These are phyloP conservation scores for Hyphopichia burtonii DNA, from an alignment of 1,139 yeast species.

Conservation along the genomic window DNA sequence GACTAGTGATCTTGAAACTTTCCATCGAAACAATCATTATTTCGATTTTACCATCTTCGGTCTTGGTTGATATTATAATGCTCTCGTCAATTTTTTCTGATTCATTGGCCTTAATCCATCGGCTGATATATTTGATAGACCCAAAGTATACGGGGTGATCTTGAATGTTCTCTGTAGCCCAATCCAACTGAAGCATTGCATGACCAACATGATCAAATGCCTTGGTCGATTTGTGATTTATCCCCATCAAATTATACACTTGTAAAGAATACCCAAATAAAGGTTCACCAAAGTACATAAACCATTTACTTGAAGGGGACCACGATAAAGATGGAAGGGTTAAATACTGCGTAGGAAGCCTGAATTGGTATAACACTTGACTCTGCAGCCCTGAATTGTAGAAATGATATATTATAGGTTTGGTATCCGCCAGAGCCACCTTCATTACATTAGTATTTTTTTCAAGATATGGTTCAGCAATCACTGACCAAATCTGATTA, in stretches of 20 bases:
- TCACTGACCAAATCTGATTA: slow-evolving; percentile 29
- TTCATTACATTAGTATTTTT: slow-evolving; percentile 10
- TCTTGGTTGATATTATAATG: slow-evolving; percentile 12
- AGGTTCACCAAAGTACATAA: slow-evolving; percentile 25
- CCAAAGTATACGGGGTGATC: slow-evolving; percentile 4
- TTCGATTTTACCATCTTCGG: slow-evolving; percentile 10
- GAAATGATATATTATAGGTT: slow-evolving; percentile 33
- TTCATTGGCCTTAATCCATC: slow-evolving; percentile 6
- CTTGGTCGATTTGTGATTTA: slow-evolving; percentile 11
- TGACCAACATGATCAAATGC: slow-evolving; percentile 10
- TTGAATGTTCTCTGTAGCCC: slow-evolving; percentile 16
- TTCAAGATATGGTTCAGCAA: slow-evolving; percentile 13
- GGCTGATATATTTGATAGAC: slow-evolving; percentile 5
- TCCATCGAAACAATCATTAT: slow-evolving; percentile 17
- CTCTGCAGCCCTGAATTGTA: slow-evolving; percentile 36
- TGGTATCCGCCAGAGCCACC: slow-evolving; percentile 5
- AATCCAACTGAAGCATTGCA: slow-evolving; percentile 19
- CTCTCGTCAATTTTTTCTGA: slow-evolving; percentile 12
- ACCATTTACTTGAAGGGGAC: slow-evolving; percentile 39
- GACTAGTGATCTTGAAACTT: slow-evolving; percentile 16
- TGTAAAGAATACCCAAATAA: slow-evolving; percentile 31
- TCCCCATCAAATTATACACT: slow-evolving; percentile 27
- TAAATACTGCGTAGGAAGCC: slow-evolving; percentile 17
- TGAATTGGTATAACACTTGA: slow-evolving; percentile 19
- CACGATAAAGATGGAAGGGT: slow-evolving; percentile 23